Evolutionary conservation across 305 asterid species (phyloP).

Genomic region (Salvia sclarea): DNA sequence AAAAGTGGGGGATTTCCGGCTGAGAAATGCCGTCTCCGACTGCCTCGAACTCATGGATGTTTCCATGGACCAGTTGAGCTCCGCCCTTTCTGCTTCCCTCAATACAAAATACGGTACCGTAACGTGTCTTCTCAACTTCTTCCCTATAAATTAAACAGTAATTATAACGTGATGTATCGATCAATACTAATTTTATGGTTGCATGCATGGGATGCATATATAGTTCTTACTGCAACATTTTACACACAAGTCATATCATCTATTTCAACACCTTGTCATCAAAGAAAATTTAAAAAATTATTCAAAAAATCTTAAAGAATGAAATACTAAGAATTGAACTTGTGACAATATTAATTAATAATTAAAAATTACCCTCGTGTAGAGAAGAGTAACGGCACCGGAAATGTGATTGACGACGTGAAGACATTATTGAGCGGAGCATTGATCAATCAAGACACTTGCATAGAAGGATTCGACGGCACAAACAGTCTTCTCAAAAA

Average conservation of each 20-base stretch:
- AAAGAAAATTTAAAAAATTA: too few species aligned
- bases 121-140: background rate
- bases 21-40: constrained; percentile 49
- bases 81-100: constrained; percentile 45
- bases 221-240: too few species aligned
- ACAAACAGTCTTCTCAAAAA: constrained; percentile 45
- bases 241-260: too few species aligned
- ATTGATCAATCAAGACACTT: constrained; percentile 73
- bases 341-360: too few species aligned
- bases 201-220: background rate
- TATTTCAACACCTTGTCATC: too few species aligned
- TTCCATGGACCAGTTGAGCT: constrained; percentile 46
- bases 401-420: constrained; percentile 55
- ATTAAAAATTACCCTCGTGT: background rate
- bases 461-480: constrained; percentile 82
- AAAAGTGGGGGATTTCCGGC: constrained; percentile 41
- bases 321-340: too few species aligned
- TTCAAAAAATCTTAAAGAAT: too few species aligned
- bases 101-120: constrained; percentile 37
- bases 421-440: constrained; percentile 76
- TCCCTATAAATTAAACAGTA: background rate
- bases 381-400: constrained; percentile 55
- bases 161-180: too few species aligned
- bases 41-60: constrained; percentile 62
- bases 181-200: background rate